Evolutionary conservation across 306 rosid genomes (phyloP).

Genomic region (cucumber (Cucumis sativus)): DNA sequence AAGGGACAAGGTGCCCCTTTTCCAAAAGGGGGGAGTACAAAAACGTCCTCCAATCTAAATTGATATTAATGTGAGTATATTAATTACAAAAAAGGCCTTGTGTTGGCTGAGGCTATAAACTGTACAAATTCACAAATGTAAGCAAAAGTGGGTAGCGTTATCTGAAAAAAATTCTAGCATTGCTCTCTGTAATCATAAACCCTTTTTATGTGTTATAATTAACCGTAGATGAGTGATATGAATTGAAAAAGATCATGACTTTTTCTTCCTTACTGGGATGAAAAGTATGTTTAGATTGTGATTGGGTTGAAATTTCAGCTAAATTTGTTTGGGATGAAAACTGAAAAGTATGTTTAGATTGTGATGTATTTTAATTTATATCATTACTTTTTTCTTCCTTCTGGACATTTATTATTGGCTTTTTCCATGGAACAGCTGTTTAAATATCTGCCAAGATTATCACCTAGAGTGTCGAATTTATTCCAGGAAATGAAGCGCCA

Average conservation of each 20-base stretch:
- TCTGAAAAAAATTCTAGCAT: no score
- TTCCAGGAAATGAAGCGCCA: constrained; percentile 80
- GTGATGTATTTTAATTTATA: not conserved
- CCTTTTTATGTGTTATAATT: not conserved
- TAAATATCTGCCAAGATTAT: constrained; percentile 79
- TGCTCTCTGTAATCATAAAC: no score
- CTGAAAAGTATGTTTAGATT: not conserved
- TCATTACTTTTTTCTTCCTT: not conserved
- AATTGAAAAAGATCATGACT: no score
- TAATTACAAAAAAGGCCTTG: no score
- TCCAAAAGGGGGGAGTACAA: no score
- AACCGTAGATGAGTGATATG: not conserved
- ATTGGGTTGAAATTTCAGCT: not conserved
- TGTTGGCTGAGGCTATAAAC: no score
- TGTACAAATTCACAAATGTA: no score
- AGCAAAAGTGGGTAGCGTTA: no score
- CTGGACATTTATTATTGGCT: not conserved
- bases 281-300: not conserved
- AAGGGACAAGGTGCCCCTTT: no score
- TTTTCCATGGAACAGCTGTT: constrained; percentile 43
- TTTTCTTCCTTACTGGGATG: no score
- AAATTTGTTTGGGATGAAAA: not conserved
- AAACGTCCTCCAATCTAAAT: no score
- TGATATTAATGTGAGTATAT: no score
- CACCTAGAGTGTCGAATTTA: constrained; percentile 66